Conservation (phyloP, 768 basidiomycete genomes). For the Trametes cinnabarina region DNA sequence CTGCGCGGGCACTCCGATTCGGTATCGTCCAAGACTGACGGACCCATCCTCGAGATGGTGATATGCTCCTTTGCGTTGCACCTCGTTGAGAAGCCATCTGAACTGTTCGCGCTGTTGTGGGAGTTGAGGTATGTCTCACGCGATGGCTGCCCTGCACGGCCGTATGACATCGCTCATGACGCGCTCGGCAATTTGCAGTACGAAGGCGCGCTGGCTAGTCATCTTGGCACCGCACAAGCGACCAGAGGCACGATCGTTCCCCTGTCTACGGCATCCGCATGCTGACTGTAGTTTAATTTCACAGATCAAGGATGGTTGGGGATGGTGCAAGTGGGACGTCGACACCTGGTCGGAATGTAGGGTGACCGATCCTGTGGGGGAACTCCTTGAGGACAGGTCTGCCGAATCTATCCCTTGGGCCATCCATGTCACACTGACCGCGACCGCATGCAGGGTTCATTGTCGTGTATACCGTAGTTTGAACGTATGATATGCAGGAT, state of each 20-base stretch:
- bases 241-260: constrained; percentile 50
- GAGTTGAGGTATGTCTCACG: constrained; percentile 40
- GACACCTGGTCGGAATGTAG: constrained; percentile 44
- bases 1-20: neutral
- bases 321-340: constrained; percentile 61
- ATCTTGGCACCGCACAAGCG: constrained; percentile 75
- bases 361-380: constrained; percentile 41
- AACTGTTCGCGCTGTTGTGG: constrained; percentile 62
- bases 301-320: constrained; percentile 67
- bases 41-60: constrained; percentile 50
- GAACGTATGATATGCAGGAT: constrained; percentile 23
- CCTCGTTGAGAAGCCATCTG: constrained; percentile 57
- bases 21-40: neutral
- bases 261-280: neutral
- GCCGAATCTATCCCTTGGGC: constrained; percentile 1
- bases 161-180: neutral
- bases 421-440: neutral
- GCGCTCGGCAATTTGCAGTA: constrained; percentile 32
- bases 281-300: neutral
- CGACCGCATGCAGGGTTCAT: constrained; percentile 39
- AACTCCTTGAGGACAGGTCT: constrained; percentile 50
- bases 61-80: constrained; percentile 77
- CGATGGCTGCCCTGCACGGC: neutral
- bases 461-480: constrained; percentile 52
- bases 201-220: constrained; percentile 61